These are phyloP conservation scores for Hyphopichia wangnamkhiaoensis DNA, from an alignment of 1,139 yeast genomes.

Conservation along the genomic window DNA sequence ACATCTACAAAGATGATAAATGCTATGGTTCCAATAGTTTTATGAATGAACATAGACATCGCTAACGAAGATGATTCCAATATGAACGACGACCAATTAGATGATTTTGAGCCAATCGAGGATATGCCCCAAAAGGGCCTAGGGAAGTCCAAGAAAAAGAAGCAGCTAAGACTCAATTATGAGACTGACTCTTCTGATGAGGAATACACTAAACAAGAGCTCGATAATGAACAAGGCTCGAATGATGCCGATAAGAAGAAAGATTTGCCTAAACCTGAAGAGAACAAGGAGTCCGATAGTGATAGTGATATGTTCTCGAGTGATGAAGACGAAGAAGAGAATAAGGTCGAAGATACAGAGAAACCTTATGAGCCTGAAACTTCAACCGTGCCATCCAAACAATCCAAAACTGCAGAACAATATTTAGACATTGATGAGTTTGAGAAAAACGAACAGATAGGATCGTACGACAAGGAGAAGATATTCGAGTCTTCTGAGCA, in stretches of 20 bases:
- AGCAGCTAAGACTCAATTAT: slow-evolving; percentile 23
- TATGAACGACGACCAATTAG: background rate
- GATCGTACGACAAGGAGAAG: slow-evolving; percentile 12
- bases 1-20: too few species aligned
- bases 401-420: slow-evolving; percentile 12
- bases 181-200: slow-evolving; percentile 35
- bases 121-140: background rate
- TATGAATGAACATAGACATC: too few species aligned
- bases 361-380: slow-evolving; percentile 1
- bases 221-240: slow-evolving; percentile 7
- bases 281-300: slow-evolving; percentile 7
- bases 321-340: slow-evolving; percentile 19
- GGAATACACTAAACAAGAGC: slow-evolving; percentile 10
- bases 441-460: slow-evolving; percentile 18
- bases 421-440: slow-evolving; percentile 36
- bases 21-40: too few species aligned
- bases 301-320: slow-evolving; percentile 43
- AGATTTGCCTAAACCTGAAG: slow-evolving; percentile 11
- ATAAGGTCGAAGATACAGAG: slow-evolving; percentile 5
- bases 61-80: background rate
- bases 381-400: slow-evolving; percentile 3
- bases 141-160: background rate
- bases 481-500: slow-evolving; percentile 8
- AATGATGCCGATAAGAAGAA: slow-evolving; percentile 15
- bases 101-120: slow-evolving; percentile 3